phyloP scores from a whole-genome alignment of 1,284 basidiomycete genomes.

The Inonotus obliquus region DNA sequence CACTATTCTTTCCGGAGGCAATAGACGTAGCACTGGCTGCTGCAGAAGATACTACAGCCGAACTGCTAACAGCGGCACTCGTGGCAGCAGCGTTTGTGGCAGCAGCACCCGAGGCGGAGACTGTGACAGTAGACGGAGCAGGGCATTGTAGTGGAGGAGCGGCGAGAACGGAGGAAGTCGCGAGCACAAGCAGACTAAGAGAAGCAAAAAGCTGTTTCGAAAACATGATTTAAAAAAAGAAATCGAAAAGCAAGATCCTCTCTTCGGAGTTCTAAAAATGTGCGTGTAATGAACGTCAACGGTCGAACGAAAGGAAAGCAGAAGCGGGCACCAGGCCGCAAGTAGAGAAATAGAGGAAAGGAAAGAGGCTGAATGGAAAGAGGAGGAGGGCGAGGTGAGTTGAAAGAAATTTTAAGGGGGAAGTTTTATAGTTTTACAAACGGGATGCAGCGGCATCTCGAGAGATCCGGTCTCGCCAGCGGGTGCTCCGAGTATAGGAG shows the following conservation, averaged over 20 bases:
- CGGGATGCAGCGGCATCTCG: neutral
- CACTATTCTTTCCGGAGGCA: neutral
- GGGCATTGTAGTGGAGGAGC: slow-evolving; percentile 2
- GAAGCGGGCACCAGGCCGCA: slow-evolving; percentile 11
- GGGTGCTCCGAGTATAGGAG: neutral
- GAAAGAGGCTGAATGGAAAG: neutral
- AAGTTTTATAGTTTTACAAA: neutral
- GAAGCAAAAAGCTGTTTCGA: slow-evolving; percentile 28
- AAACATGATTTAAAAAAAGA: slow-evolving; percentile 26
- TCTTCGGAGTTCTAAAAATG: neutral
- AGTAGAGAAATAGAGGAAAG: neutral
- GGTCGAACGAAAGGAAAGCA: neutral
- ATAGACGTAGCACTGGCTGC: neutral
- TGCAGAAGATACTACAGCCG: neutral
- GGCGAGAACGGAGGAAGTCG: neutral
- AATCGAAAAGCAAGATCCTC: neutral
- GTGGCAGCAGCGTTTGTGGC: neutral
- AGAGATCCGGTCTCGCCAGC: neutral
- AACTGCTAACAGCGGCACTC: neutral
- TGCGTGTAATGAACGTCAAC: neutral
- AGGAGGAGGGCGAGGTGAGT: neutral
- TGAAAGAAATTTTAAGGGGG: neutral
- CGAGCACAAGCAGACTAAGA: slow-evolving; percentile 29
- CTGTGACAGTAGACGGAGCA: slow-evolving; percentile 2
- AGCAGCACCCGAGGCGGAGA: neutral